Conservation (phyloP, 345 rosid genomes). For the Brassica nigra region DNA sequence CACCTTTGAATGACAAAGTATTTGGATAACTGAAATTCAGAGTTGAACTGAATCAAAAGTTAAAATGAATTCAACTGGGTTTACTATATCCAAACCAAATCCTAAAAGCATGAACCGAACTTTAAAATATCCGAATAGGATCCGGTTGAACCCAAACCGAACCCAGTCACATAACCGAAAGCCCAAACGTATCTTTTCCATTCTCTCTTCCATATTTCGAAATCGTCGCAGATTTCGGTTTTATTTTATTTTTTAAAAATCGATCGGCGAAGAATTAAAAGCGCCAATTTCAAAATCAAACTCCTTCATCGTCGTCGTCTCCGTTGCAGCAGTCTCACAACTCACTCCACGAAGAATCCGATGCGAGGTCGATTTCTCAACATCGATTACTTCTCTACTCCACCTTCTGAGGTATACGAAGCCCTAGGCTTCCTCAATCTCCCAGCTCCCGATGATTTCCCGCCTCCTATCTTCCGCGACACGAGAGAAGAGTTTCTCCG, state of each 20-base stretch:
- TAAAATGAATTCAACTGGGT: no score
- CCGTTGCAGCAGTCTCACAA: not conserved
- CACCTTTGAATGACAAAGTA: no score
- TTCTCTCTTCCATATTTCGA: not conserved
- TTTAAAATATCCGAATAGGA: no score
- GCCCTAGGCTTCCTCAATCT: constrained; percentile 66
- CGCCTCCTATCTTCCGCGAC: constrained; percentile 30
- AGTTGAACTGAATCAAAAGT: no score
- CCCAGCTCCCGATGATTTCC: constrained; percentile 52
- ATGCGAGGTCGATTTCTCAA: constrained; percentile 84
- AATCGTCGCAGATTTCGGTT: constrained; percentile 16
- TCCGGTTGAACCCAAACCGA: not conserved
- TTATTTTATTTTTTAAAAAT: constrained; percentile 16
- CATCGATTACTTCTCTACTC: constrained; percentile 53
- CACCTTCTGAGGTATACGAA: constrained; percentile 40
- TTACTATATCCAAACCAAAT: no score
- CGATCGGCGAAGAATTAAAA: constrained; percentile 21
- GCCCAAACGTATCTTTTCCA: not conserved
- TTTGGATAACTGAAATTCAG: not conserved
- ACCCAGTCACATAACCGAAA: no score
- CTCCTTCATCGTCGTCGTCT: constrained; percentile 12
- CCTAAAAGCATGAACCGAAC: no score
- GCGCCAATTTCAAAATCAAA: constrained; percentile 51
- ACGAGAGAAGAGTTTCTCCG: constrained; percentile 36
- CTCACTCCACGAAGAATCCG: not conserved